Evolutionary conservation across 2,329 filamentous ascomycete species (phyloP), one percentile per base, ranked within the genome.

Genomic region (Fusarium sp.): DNA sequence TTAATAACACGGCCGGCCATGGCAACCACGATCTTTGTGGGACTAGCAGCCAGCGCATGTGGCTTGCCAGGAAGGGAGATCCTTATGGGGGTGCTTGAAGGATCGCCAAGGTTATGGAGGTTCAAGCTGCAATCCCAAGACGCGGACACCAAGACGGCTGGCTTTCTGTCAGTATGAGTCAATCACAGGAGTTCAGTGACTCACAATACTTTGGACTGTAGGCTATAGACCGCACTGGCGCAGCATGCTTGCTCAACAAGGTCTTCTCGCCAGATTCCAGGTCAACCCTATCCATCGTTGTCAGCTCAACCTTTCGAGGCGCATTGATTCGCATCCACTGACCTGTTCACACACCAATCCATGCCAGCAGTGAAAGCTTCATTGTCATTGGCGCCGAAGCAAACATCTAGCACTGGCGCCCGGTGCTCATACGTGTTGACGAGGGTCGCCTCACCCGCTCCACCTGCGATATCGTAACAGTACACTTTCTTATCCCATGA

Each of bases 401-500:
- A 97, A 20, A 96, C 92, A 79, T 97, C 94, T 64, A 99, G 85
- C 12, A 99, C 92, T 0, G 96, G 94, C 11, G 93, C 93, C 67
- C 91, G 89, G 80, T 96, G 92, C 80, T 94, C 91, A 77, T 92
- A 94, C 71, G 91, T 93, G 71, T 89, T 88, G 35, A 95, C 78
- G 33, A 97, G 85, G 45, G 75, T 79, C 27, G 78, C 72, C 59
- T 87, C 88, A 10, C 90, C 91, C 23, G 81, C 80, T 48, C 88
- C 85, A 70, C 87, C 86, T 20, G 85, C 83, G 64, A 92, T 88
- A 78, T 97, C 93, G 85, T 98, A 98, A 56, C 95, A 86, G 82
- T 98, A 97, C 60, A 97, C 90, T 80, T 93, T 90, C 81, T 91
- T 93, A 83, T 98, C 95, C 96, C 96, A 99, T 60, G 94, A 97